These are phyloP conservation scores for Solanum hybrid DNA, from an alignment of 305 asterid genomes.

Conservation along the genomic window DNA sequence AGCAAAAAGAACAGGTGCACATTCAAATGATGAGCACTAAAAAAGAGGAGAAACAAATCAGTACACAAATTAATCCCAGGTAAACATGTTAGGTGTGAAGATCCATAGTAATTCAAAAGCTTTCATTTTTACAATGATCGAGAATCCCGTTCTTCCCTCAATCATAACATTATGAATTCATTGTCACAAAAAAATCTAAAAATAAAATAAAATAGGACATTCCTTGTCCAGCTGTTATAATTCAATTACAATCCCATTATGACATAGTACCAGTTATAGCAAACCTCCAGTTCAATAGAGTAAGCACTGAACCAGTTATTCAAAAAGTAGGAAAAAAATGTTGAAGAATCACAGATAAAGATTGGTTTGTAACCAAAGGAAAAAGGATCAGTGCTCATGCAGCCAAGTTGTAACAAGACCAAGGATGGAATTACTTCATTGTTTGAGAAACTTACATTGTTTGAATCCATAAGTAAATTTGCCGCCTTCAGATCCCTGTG, in stretches of 20 bases:
- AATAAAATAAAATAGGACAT: background rate
- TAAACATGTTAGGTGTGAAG: background rate
- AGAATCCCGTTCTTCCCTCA: background rate
- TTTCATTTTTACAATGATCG: background rate
- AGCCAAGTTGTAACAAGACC: background rate
- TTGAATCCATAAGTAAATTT: conserved; percentile 69
- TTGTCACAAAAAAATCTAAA: background rate
- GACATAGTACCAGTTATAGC: background rate
- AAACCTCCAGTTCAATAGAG: background rate
- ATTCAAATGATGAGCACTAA: background rate
- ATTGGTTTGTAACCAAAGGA: background rate
- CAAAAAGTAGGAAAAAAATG: background rate
- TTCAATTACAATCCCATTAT: background rate
- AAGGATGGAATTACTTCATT: background rate
- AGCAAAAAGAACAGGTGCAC: background rate
- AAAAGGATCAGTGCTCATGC: background rate
- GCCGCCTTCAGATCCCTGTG: conserved; percentile 93
- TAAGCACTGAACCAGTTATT: background rate
- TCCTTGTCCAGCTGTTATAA: background rate
- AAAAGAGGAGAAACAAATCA: background rate
- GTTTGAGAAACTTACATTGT: conserved; percentile 35
- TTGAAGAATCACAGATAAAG: background rate
- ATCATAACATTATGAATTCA: background rate
- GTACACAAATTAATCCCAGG: background rate
- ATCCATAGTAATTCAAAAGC: background rate